Percentiles rank a stretch among this genome's conserved stretches.
These are phyloP conservation scores for Linnemannia schmuckeri DNA, from an alignment of 192 early-diverging fungal genomes.

Conservation along the genomic window DNA sequence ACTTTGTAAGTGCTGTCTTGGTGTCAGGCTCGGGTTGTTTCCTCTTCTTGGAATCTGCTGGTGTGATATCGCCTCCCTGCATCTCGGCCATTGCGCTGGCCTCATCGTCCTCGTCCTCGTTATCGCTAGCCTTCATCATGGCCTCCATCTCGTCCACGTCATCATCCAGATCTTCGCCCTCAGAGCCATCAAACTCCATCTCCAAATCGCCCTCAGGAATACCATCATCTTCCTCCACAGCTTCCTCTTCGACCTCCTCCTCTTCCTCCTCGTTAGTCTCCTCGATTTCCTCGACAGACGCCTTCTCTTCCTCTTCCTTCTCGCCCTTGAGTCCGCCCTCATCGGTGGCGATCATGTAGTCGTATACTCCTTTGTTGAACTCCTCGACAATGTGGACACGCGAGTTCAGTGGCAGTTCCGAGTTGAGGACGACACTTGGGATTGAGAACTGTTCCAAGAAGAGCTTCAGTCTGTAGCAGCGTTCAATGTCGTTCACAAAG, in stretches of 20 bases:
- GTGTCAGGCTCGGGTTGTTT: constrained; percentile 55
- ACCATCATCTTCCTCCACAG: constrained; percentile 26
- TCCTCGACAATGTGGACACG: constrained; percentile 95
- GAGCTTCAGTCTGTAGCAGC: constrained; percentile 91
- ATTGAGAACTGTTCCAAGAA: constrained; percentile 98
- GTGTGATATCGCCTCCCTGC: constrained; percentile 24
- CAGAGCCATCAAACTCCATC: constrained; percentile 56
- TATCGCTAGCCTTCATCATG: constrained; percentile 48
- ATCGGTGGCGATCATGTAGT: constrained; percentile 97
- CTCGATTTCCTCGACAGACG: constrained; percentile 60
- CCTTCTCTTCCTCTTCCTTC: constrained; percentile 71
- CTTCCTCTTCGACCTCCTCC: constrained; percentile 15
- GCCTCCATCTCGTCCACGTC: constrained; percentile 53
- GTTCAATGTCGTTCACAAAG: constrained; percentile 97
- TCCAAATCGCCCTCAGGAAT: constrained; percentile 52
- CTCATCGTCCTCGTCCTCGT: constrained; percentile 50
- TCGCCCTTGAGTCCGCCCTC: constrained; percentile 81
- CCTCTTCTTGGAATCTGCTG: constrained; percentile 40
- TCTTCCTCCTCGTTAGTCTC: constrained; percentile 48
- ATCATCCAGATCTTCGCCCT: constrained; percentile 45
- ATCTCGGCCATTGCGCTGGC: constrained; percentile 33
- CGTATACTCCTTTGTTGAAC: constrained; percentile 96
- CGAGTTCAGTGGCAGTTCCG: constrained; percentile 93
- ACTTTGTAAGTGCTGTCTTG: constrained; percentile 44
- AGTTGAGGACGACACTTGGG: constrained; percentile 92